Percentiles rank a stretch among this genome's conserved stretches.
Conservation (phyloP, 495 filamentous ascomycete genomes). For the Cladorrhinum samala region DNA sequence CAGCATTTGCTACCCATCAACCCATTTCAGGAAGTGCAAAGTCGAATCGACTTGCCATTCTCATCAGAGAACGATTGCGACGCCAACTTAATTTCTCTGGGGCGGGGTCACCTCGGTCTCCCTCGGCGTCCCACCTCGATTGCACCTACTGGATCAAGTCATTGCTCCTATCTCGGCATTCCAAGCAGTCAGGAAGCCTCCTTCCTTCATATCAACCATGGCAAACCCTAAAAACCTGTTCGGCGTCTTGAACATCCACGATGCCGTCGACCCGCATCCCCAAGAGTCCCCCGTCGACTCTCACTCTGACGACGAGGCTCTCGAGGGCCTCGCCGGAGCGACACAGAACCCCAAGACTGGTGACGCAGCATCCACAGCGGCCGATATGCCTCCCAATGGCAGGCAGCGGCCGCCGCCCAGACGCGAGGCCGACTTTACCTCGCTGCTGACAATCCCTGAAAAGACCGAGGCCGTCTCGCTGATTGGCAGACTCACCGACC, state of each 20-base stretch:
- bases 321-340: conserved; percentile 2
- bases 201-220: background rate
- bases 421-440: conserved; percentile 30
- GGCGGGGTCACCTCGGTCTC: background rate
- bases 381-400: conserved; percentile 23
- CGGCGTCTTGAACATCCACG: background rate
- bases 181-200: background rate
- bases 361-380: conserved; percentile 11
- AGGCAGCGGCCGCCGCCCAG: conserved; percentile 16
- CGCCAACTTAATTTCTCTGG: background rate
- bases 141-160: background rate
- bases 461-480: conserved; percentile 31
- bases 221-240: background rate
- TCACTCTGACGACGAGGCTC: background rate
- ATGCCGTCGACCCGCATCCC: background rate
- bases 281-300: background rate
- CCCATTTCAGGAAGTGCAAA: background rate
- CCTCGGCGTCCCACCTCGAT: background rate
- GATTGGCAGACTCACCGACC: conserved; percentile 38
- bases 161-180: background rate
- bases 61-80: background rate
- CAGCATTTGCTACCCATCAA: background rate
- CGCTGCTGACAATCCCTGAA: conserved; percentile 22
- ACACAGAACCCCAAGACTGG: conserved; percentile 2
- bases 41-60: background rate